Conservation (phyloP, 106 monocot species). For the Dendrobium catenatum region DNA sequence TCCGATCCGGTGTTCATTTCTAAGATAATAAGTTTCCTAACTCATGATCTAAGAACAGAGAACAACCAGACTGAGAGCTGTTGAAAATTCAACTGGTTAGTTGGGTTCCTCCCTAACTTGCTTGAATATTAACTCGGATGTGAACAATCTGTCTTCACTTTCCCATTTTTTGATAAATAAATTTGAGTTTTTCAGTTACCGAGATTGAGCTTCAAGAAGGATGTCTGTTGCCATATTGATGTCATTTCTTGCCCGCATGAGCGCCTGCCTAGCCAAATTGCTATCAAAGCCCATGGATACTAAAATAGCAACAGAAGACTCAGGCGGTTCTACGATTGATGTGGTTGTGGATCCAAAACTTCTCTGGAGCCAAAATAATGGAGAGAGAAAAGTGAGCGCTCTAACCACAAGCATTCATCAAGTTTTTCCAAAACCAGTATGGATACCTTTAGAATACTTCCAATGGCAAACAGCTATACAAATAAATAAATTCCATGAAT, state of each 20-base stretch:
- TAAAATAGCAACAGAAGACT: constrained; percentile 56
- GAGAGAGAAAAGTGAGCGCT: background rate
- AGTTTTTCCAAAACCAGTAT: background rate
- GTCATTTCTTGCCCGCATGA: constrained; percentile 60
- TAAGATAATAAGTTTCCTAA: background rate
- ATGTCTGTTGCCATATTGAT: constrained; percentile 72
- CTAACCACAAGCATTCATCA: background rate
- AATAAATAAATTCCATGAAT: too few relatives aligned
- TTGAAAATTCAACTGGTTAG: background rate
- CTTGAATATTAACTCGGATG: background rate
- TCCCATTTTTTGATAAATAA: background rate
- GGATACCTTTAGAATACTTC: background rate
- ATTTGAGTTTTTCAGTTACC: background rate
- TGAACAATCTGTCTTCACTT: background rate
- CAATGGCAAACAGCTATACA: too few relatives aligned
- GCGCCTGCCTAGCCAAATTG: constrained; percentile 66
- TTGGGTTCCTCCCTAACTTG: background rate
- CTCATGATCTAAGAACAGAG: background rate
- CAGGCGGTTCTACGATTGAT: constrained; percentile 40
- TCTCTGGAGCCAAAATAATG: constrained; percentile 21
- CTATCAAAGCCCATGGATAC: constrained; percentile 86
- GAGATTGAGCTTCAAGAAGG: constrained; percentile 57
- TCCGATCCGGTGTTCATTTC: background rate
- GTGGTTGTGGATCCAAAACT: constrained; percentile 18
- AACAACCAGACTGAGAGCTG: background rate